Evolutionary conservation across 1,284 basidiomycete genomes (phyloP), one percentile per base, ranked within the genome.

Genomic region (Chalciporus sp.): DNA sequence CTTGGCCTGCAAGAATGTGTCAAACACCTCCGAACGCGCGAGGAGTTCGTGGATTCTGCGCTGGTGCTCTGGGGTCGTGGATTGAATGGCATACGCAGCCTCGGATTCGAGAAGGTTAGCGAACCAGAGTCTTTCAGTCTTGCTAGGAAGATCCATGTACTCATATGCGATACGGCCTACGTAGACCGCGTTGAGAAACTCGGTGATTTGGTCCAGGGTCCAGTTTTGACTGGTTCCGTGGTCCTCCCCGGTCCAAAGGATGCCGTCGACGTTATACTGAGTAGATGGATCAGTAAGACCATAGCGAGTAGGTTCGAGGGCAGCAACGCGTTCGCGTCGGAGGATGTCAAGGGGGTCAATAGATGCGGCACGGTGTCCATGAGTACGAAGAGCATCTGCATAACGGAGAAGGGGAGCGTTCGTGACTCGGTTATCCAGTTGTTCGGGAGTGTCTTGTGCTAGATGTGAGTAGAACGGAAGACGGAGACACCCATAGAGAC

Each of bases 261-360:
- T 93, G 1, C 92, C 92, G 63, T 90, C 81, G 14, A 94, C 81
- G 55, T 92, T 81, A 67, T 89, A 92, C 42, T 74, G 73, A 55
- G 77, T 70, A 4, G 72, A 65, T 12, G 74, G 68, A 53, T 88
- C 80, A 1, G 69, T 61, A 3, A 94, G 78, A 0, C 91, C 91
- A 60, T 95, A 95, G 28, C 94, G 82, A 45, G 76, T 67, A 0
- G 92, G 89, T 61, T 91, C 80, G 26, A 96, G 80, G 2, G 93
- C 94, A 4, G 83, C 85, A 0, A 95, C 90, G 64, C 87, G 86
- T 63, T 94, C 90, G 29, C 93, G 84, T 54, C 90, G 85, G 42
- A 95, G 87, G 45, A 95, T 73, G 70, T 93, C 91, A 20, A 95
- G 75, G 0, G 94, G 94, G 66, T 96, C 93, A 44, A 95, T 88